These are phyloP conservation scores for Copromyces sp. DNA, from an alignment of 495 filamentous ascomycete species.

Conservation along the genomic window DNA sequence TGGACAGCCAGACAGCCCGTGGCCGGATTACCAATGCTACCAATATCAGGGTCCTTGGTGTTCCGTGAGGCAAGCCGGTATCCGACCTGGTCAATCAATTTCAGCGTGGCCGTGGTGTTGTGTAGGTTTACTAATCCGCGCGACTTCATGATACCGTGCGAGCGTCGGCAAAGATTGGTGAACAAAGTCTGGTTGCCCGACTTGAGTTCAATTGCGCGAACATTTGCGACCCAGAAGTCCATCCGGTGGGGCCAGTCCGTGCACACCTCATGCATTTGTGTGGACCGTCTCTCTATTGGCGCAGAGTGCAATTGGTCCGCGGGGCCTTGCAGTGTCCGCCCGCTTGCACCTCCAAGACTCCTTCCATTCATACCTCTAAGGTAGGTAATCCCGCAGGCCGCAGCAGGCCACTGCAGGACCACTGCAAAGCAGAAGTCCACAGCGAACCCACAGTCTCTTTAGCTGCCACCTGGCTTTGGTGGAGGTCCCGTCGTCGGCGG, in stretches of 20 bases:
- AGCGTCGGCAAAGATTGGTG: not conserved
- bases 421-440: not conserved
- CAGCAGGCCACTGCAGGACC: not conserved
- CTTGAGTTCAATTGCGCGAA: not conserved
- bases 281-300: not conserved
- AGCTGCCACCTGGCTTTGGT: not conserved
- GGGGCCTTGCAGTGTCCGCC: not conserved
- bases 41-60: not conserved
- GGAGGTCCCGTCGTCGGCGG: not conserved
- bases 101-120: not conserved
- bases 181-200: not conserved
- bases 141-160: not conserved
- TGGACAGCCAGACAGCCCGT: not conserved
- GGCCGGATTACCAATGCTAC: not conserved
- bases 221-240: not conserved
- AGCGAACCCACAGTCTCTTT: not conserved
- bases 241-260: not conserved
- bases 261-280: not conserved
- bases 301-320: not conserved
- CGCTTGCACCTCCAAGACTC: not conserved
- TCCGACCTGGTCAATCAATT: not conserved
- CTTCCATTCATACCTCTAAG: not conserved
- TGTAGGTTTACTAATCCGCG: not conserved
- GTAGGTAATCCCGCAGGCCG: not conserved
- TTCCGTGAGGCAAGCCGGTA: not conserved